phyloP scores from a whole-genome alignment of 2,329 filamentous ascomycete genomes.

The Fusarium temperatum region DNA sequence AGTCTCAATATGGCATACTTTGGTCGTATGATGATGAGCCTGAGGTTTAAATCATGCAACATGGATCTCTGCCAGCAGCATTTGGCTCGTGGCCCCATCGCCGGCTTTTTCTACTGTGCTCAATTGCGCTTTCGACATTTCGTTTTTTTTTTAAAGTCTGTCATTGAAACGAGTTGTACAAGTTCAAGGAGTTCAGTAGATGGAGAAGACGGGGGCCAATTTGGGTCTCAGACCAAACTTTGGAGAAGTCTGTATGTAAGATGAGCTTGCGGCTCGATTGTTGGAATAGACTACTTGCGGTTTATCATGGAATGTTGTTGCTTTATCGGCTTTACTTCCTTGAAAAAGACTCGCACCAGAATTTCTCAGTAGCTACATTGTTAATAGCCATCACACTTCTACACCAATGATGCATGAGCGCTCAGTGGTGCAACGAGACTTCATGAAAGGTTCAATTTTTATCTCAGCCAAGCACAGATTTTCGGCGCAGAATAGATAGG shows the following conservation, averaged over 20 bases:
- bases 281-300: no score
- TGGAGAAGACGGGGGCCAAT: no score
- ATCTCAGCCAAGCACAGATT: neutral
- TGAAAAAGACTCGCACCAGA: neutral
- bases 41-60: neutral
- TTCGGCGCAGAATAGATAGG: neutral
- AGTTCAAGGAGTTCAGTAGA: neutral
- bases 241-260: neutral
- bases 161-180: neutral
- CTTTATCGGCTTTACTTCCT: neutral
- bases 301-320: neutral
- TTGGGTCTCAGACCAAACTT: neutral
- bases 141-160: neutral
- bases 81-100: no score
- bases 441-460: neutral
- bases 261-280: neutral
- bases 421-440: neutral
- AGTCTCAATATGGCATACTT: neutral
- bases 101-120: neutral
- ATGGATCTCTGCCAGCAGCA: neutral
- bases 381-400: neutral
- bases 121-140: neutral
- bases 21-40: neutral
- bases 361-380: neutral
- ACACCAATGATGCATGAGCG: neutral